These are phyloP conservation scores for Yamadazyma ubonensis DNA, from an alignment of 805 yeast species.

Conservation along the genomic window DNA sequence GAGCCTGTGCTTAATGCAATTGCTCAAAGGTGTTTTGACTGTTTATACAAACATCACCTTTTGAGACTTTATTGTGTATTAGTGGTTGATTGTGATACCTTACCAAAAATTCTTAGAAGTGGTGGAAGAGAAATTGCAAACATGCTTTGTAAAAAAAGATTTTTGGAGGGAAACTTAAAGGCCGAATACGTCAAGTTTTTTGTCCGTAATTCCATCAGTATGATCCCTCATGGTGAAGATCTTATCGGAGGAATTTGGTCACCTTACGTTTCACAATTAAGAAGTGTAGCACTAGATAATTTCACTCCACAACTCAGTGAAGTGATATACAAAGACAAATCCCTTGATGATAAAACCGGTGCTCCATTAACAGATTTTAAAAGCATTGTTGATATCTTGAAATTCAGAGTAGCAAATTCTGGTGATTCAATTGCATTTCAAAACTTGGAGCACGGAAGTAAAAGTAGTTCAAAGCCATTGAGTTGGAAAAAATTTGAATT, in stretches of 20 bases:
- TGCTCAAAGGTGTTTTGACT: slow-evolving; percentile 45
- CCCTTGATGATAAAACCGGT: slow-evolving; percentile 74
- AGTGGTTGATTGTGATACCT: slow-evolving; percentile 73
- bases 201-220: slow-evolving; percentile 58
- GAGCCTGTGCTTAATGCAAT: slow-evolving; percentile 43
- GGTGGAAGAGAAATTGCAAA: slow-evolving; percentile 94
- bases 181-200: slow-evolving; percentile 82
- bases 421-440: slow-evolving; percentile 80
- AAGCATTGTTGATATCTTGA: slow-evolving; percentile 69
- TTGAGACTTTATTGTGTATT: slow-evolving; percentile 80
- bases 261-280: slow-evolving; percentile 62
- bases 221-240: slow-evolving; percentile 74
- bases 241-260: slow-evolving; percentile 84
- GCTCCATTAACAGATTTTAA: slow-evolving; percentile 72
- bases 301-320: slow-evolving; percentile 79
- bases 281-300: slow-evolving; percentile 59
- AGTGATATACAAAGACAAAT: slow-evolving; percentile 70
- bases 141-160: slow-evolving; percentile 74
- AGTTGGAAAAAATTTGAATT: slow-evolving; percentile 82
- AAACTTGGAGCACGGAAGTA: slow-evolving; percentile 37
- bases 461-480: slow-evolving; percentile 36
- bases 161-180: slow-evolving; percentile 74
- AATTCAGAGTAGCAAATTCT: slow-evolving; percentile 71
- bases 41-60: slow-evolving; percentile 51
- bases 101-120: slow-evolving; percentile 80